phyloP scores from a whole-genome alignment of 805 yeast species.

The Yarrowia divulgata region DNA sequence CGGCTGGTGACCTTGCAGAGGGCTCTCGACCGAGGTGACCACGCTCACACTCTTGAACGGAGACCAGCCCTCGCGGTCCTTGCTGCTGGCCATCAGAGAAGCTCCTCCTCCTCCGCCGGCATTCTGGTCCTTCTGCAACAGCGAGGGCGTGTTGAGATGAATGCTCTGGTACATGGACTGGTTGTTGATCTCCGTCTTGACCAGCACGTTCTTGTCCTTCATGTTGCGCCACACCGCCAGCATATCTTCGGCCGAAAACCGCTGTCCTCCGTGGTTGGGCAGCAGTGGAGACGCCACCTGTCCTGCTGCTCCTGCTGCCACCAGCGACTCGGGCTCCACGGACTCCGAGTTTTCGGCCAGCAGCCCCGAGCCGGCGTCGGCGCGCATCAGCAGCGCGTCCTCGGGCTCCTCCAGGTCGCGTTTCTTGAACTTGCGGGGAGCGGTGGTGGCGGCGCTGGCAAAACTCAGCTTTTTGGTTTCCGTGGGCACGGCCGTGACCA shows the following conservation, averaged over 20 bases:
- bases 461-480: slow-evolving; percentile 35
- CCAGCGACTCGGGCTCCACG: not conserved
- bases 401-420: slow-evolving; percentile 30
- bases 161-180: slow-evolving; percentile 39
- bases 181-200: slow-evolving; percentile 26
- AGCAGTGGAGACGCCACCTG: slow-evolving; percentile 28
- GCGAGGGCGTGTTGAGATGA: slow-evolving; percentile 34
- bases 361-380: not conserved
- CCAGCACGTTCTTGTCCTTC: slow-evolving; percentile 49
- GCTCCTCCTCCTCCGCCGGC: not conserved
- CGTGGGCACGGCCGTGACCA: slow-evolving; percentile 24
- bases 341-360: slow-evolving; percentile 27
- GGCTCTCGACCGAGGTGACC: slow-evolving; percentile 8
- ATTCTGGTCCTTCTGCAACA: slow-evolving; percentile 35
- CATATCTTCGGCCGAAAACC: slow-evolving; percentile 61
- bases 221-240: slow-evolving; percentile 60
- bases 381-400: not conserved
- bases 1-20: not conserved
- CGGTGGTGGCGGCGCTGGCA: slow-evolving; percentile 21
- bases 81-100: not conserved
- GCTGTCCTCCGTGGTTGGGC: slow-evolving; percentile 53
- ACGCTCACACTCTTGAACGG: slow-evolving; percentile 27
- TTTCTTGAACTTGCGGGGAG: slow-evolving; percentile 37
- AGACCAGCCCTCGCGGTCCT: slow-evolving; percentile 35
- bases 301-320: not conserved